Evolutionary conservation across 2,329 filamentous ascomycete species (phyloP).

Genomic region (Ophiostoma sp.): DNA sequence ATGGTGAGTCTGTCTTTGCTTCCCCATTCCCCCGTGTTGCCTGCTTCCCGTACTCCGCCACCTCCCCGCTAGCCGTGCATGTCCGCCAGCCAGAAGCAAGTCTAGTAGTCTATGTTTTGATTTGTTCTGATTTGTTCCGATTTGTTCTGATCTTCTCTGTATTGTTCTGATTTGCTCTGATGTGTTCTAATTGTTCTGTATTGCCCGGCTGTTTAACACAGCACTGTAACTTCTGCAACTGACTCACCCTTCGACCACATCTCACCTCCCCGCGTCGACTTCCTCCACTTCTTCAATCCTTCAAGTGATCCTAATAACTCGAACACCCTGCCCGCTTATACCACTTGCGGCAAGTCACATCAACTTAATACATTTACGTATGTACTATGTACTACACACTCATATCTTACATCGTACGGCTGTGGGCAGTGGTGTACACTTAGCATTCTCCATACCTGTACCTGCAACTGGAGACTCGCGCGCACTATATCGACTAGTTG

Average conservation of each 20-base stretch:
- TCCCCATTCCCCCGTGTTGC: conserved; percentile 15
- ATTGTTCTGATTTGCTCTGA: too few relatives aligned
- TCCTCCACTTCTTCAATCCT: conserved; percentile 6
- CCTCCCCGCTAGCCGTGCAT: neutral
- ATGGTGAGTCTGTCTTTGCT: neutral
- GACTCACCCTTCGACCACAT: neutral
- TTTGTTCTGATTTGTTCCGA: too few relatives aligned
- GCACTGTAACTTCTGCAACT: neutral
- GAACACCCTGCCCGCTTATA: neutral
- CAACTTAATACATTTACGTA: conserved; percentile 13
- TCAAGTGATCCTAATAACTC: neutral
- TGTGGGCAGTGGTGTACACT: neutral
- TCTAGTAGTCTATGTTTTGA: neutral
- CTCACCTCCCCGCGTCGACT: conserved; percentile 18
- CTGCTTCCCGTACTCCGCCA: conserved; percentile 26
- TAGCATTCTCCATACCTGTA: conserved; percentile 1
- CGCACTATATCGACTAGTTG: neutral
- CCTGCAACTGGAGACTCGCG: conserved; percentile 8
- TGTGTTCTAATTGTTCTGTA: too few relatives aligned
- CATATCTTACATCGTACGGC: neutral
- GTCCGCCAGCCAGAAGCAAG: neutral
- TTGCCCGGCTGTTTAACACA: neutral
- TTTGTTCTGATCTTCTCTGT: too few relatives aligned
- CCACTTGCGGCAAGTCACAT: conserved; percentile 6
- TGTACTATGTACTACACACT: too few relatives aligned